These are phyloP conservation scores for Lactifluus piperatus DNA, from an alignment of 768 basidiomycete species.

Conservation along the genomic window DNA sequence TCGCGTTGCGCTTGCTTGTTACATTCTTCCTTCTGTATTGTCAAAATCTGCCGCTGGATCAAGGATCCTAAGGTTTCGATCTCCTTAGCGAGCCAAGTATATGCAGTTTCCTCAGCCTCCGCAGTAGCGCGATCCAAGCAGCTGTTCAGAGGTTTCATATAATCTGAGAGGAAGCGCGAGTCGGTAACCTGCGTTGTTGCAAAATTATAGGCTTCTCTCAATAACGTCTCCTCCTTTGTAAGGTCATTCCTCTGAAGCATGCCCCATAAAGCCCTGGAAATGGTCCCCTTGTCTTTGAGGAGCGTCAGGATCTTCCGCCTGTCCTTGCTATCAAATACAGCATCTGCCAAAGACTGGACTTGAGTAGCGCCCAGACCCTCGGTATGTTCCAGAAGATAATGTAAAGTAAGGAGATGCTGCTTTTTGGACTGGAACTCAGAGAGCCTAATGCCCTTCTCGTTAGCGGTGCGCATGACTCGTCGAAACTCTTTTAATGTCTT, in stretches of 20 bases:
- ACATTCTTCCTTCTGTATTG: slow-evolving; percentile 10
- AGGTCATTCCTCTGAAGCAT: too few relatives aligned
- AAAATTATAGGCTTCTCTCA: neutral
- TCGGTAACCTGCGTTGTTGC: neutral
- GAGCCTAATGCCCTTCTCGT: neutral
- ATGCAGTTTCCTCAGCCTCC: neutral
- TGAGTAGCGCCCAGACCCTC: neutral
- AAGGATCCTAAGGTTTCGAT: slow-evolving; percentile 1
- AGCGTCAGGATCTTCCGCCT: neutral
- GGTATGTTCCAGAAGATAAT: neutral
- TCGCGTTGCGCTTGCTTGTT: slow-evolving; percentile 2
- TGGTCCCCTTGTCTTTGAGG: neutral
- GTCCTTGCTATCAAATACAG: neutral
- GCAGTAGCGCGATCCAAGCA: neutral
- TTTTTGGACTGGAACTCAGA: neutral
- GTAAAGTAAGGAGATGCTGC: neutral
- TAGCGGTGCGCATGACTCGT: neutral
- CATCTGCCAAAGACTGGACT: neutral
- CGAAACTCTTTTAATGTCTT: neutral
- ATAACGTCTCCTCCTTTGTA: slow-evolving; percentile 1
- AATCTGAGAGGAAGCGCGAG: slow-evolving; percentile 4
- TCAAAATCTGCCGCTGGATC: neutral
- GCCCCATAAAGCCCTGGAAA: too few relatives aligned
- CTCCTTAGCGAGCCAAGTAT: neutral
- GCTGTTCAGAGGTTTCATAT: neutral